phyloP scores from a whole-genome alignment of 345 rosid genomes.

The Boechera divaricarpa region DNA sequence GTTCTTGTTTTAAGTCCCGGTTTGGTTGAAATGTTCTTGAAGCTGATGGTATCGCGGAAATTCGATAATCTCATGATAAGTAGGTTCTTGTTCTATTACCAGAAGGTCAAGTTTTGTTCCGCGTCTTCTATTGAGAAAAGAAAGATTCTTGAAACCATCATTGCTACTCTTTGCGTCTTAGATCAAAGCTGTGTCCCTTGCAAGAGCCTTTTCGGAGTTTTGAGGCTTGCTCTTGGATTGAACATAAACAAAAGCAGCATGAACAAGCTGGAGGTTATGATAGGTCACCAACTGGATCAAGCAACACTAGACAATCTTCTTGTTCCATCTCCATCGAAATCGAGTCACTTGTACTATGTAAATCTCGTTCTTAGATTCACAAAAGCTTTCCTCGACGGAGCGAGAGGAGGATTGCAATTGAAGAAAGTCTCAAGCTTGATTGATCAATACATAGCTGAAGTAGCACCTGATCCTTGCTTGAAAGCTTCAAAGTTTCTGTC shows the following conservation, averaged over 20 bases:
- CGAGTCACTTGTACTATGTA: constrained; percentile 67
- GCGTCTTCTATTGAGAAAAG: constrained; percentile 57
- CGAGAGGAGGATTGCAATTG: constrained; percentile 44
- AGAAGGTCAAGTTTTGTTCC: constrained; percentile 60
- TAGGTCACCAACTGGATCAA: constrained; percentile 76
- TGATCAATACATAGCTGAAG: constrained; percentile 84
- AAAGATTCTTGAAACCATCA: constrained; percentile 55
- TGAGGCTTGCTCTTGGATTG: constrained; percentile 57
- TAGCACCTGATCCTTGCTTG: constrained; percentile 88
- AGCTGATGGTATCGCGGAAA: constrained; percentile 62
- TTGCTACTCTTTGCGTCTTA: constrained; percentile 61
- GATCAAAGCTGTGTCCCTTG: constrained; percentile 62
- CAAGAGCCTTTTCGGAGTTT: constrained; percentile 78
- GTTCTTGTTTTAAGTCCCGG: constrained; percentile 51
- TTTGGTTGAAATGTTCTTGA: constrained; percentile 53
- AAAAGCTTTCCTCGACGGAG: constrained; percentile 61
- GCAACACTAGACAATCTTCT: constrained; percentile 86
- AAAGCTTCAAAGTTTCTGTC: constrained; percentile 74
- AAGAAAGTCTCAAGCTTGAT: constrained; percentile 72
- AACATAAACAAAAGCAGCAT: constrained; percentile 56
- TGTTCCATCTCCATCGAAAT: constrained; percentile 70
- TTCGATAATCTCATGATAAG: constrained; percentile 60
- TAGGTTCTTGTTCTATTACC: constrained; percentile 83
- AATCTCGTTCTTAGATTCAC: constrained; percentile 69
- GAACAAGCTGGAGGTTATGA: constrained; percentile 77